Percentiles rank a stretch among this genome's conserved stretches.
These are phyloP conservation scores for Metschnikowia henanensis DNA, from an alignment of 805 yeast species.

Conservation along the genomic window DNA sequence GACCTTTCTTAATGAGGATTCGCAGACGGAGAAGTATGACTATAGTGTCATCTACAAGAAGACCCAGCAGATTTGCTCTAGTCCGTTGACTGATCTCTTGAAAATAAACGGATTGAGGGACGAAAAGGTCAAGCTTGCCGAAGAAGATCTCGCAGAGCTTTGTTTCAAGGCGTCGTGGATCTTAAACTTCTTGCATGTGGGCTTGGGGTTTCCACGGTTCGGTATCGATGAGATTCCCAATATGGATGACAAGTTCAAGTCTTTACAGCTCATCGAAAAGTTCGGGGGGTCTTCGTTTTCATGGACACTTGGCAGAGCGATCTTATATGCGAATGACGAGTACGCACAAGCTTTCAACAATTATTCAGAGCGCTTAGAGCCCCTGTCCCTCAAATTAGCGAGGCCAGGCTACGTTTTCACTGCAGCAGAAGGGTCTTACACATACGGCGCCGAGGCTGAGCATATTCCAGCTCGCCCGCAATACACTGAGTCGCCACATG, in stretches of 20 bases:
- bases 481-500: conserved; percentile 24
- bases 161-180: conserved; percentile 67
- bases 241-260: conserved; percentile 25
- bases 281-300: conserved; percentile 46
- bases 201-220: conserved; percentile 57
- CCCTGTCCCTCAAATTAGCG: conserved; percentile 12
- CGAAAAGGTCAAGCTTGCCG: conserved; percentile 30
- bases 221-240: conserved; percentile 38
- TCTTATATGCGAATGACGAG: conserved; percentile 61
- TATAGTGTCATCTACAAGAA: conserved; percentile 43
- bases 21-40: conserved; percentile 36
- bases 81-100: conserved; percentile 37
- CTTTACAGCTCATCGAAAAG: conserved; percentile 45
- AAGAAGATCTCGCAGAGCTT: conserved; percentile 48
- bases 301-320: conserved; percentile 62
- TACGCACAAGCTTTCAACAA: conserved; percentile 43
- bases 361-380: conserved; percentile 21
- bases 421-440: conserved; percentile 47
- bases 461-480: conserved; percentile 45
- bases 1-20: conserved; percentile 19
- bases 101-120: conserved; percentile 31
- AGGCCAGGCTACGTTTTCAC: conserved; percentile 51
- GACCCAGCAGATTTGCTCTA: conserved; percentile 49
- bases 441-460: conserved; percentile 53
- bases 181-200: conserved; percentile 55